Evolutionary conservation across 768 basidiomycete genomes (phyloP).

Genomic region (Suillus discolor): DNA sequence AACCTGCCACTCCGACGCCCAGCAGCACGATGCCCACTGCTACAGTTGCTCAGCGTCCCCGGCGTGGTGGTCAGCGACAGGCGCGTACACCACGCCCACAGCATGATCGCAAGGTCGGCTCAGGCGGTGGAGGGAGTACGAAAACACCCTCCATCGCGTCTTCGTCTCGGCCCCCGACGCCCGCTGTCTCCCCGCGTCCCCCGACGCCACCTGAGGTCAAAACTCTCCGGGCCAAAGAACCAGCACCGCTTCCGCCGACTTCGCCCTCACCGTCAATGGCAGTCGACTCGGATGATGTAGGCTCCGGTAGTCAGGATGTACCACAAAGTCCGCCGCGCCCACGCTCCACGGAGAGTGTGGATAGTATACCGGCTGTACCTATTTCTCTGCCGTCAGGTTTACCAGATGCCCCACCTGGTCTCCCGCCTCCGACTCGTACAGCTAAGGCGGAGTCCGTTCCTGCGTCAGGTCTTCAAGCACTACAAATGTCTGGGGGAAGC

Average conservation of each 20-base stretch:
- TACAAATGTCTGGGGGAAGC: constrained; percentile 53
- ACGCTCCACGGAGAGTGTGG: constrained; percentile 40
- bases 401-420: constrained; percentile 59
- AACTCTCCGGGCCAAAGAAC: constrained; percentile 41
- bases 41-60: constrained; percentile 38
- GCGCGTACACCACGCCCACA: constrained; percentile 43
- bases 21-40: constrained; percentile 21
- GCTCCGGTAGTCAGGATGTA: constrained; percentile 45
- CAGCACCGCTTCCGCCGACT: constrained; percentile 39
- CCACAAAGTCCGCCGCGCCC: constrained; percentile 44
- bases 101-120: constrained; percentile 47
- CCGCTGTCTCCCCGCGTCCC: constrained; percentile 43
- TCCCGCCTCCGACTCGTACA: constrained; percentile 48
- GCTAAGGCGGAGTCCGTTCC: constrained; percentile 54
- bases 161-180: constrained; percentile 61
- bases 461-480: constrained; percentile 43
- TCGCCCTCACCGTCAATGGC: constrained; percentile 51
- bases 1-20: constrained; percentile 36
- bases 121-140: constrained; percentile 31
- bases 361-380: constrained; percentile 31
- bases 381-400: constrained; percentile 49
- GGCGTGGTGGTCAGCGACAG: constrained; percentile 52
- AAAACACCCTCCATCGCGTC: constrained; percentile 51
- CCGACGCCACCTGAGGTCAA: constrained; percentile 48
- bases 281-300: constrained; percentile 57